phyloP scores from a whole-genome alignment of 1,139 yeast genomes.

The Taphrina flavorubra region DNA sequence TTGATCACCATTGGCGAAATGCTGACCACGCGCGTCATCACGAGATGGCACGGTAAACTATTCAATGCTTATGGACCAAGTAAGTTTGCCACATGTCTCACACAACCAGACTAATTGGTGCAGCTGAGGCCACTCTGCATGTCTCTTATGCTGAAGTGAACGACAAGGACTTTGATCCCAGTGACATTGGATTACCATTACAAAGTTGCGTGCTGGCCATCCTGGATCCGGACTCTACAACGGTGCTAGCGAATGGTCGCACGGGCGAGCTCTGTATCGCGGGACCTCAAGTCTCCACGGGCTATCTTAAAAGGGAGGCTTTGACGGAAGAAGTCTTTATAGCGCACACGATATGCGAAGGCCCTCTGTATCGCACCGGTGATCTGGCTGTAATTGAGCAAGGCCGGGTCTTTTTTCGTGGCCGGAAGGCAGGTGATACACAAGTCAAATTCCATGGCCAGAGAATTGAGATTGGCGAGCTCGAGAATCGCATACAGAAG shows the following conservation, averaged over 20 bases:
- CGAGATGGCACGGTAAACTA: constrained; percentile 42
- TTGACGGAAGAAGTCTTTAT: constrained; percentile 46
- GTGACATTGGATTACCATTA: constrained; percentile 47
- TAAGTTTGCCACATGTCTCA: neutral
- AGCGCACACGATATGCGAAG: constrained; percentile 8
- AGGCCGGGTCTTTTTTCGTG: constrained; percentile 38
- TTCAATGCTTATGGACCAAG: constrained; percentile 48
- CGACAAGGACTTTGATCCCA: constrained; percentile 25
- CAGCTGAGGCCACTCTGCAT: constrained; percentile 48
- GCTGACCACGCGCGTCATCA: constrained; percentile 45
- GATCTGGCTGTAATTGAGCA: constrained; percentile 47
- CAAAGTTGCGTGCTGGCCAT: constrained; percentile 43
- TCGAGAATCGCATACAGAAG: constrained; percentile 45
- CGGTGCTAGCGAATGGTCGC: constrained; percentile 46
- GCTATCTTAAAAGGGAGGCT: constrained; percentile 47
- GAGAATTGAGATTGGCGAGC: constrained; percentile 50
- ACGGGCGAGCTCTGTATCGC: constrained; percentile 48
- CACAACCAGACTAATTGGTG: neutral
- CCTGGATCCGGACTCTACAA: constrained; percentile 35
- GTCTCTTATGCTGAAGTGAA: constrained; percentile 45
- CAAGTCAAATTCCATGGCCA: constrained; percentile 50
- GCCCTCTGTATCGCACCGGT: constrained; percentile 48
- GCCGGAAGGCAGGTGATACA: constrained; percentile 47
- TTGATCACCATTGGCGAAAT: constrained; percentile 48
- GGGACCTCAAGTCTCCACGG: constrained; percentile 49